Percentiles rank a stretch among this genome's conserved stretches.
These are phyloP conservation scores for Paracoccidioides brasiliensis DNA, from an alignment of 2,329 filamentous ascomycete species.

Conservation along the genomic window DNA sequence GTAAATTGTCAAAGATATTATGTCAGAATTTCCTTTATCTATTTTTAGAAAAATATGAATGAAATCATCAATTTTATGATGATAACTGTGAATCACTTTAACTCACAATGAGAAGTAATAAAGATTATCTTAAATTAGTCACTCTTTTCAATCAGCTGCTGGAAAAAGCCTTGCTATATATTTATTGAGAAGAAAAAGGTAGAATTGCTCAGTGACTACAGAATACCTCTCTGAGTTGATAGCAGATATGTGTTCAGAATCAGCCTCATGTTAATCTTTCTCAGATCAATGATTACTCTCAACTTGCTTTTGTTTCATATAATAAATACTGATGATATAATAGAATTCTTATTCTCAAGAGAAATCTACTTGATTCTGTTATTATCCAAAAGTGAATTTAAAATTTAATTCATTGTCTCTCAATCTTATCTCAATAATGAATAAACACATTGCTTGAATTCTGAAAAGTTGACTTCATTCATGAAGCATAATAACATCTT, in stretches of 20 bases:
- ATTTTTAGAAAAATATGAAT: neutral
- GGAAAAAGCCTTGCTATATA: conserved; percentile 1
- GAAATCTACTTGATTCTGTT: neutral
- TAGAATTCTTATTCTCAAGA: neutral
- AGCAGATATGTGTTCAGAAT: neutral
- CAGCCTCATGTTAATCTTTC: neutral
- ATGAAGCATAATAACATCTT: neutral
- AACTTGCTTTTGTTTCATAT: neutral
- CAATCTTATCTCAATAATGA: neutral
- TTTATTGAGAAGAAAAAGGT: neutral
- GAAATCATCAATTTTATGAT: neutral
- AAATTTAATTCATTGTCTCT: neutral
- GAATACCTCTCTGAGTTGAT: neutral
- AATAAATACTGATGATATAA: neutral
- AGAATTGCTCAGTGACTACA: neutral
- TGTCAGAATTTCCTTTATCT: neutral
- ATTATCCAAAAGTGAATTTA: neutral
- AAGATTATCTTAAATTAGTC: neutral
- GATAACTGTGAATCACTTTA: neutral
- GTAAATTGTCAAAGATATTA: neutral
- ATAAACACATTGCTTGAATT: neutral
- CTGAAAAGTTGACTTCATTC: neutral
- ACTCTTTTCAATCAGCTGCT: neutral
- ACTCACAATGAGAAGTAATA: neutral
- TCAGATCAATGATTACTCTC: neutral